Evolutionary conservation across 1,284 basidiomycete genomes (phyloP).

Genomic region (Cutaneotrichosporon sp.): DNA sequence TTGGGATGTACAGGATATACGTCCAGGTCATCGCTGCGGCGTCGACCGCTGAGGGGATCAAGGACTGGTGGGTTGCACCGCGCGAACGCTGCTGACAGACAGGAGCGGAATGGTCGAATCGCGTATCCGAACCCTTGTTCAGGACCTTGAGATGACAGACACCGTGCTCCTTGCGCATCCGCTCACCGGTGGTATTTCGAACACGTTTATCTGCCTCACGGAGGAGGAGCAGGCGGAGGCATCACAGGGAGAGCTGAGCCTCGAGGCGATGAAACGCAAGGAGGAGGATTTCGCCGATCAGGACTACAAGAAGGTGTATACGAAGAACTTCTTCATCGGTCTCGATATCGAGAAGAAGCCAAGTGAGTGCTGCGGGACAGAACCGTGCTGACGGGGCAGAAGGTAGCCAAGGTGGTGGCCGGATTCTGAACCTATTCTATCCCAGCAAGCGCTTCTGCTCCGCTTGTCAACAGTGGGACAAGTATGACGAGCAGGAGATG

Average conservation of each 20-base stretch:
- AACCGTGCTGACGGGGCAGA: slow-evolving; percentile 24
- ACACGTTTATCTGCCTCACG: slow-evolving; percentile 72
- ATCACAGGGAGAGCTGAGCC: slow-evolving; percentile 79
- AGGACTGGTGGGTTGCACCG: slow-evolving; percentile 72
- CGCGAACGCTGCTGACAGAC: background rate
- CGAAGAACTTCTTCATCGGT: slow-evolving; percentile 95
- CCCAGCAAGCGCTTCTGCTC: slow-evolving; percentile 96
- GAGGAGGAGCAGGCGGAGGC: slow-evolving; percentile 85
- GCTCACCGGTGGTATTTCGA: slow-evolving; percentile 89
- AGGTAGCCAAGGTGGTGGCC: slow-evolving; percentile 41
- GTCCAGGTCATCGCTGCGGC: slow-evolving; percentile 96
- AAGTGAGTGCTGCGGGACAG: slow-evolving; percentile 56
- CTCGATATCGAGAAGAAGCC: slow-evolving; percentile 86
- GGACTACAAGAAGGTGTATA: slow-evolving; percentile 74
- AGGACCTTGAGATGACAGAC: slow-evolving; percentile 95
- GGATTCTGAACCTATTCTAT: slow-evolving; percentile 91
- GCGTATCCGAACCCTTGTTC: slow-evolving; percentile 87
- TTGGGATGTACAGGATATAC: slow-evolving; percentile 94
- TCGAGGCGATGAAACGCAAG: slow-evolving; percentile 65
- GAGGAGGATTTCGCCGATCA: slow-evolving; percentile 74
- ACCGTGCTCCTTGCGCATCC: slow-evolving; percentile 89
- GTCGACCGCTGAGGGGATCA: slow-evolving; percentile 73
- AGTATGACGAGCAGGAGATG: slow-evolving; percentile 88
- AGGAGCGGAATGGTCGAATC: slow-evolving; percentile 98
- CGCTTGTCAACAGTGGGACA: slow-evolving; percentile 92